A percentile compares a stretch with the other conserved stretches of the same genome.
phyloP scores from a whole-genome alignment of 352 stramenopile genomes.

The Plasmopara viticola region DNA sequence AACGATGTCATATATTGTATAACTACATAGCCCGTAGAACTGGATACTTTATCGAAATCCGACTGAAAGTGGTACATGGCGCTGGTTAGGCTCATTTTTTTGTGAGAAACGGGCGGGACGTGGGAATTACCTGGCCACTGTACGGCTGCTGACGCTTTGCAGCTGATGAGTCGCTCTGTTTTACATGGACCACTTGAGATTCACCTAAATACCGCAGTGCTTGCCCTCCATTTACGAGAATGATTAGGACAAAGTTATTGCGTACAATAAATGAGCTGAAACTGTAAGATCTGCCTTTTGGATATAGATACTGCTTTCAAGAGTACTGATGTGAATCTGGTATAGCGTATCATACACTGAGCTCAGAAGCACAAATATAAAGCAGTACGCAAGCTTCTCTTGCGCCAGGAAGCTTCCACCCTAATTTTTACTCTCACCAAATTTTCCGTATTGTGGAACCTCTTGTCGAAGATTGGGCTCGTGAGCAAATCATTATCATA shows the following conservation, averaged over 20 bases:
- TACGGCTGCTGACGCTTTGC: neutral
- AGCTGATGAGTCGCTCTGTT: neutral
- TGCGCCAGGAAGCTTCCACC: too few species aligned
- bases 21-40: neutral
- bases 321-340: neutral
- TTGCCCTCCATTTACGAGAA: too few species aligned
- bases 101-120: constrained; percentile 12
- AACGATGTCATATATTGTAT: neutral
- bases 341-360: neutral
- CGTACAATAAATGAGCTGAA: too few species aligned
- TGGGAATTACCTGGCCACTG: constrained; percentile 2
- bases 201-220: neutral
- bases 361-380: neutral
- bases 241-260: too few species aligned
- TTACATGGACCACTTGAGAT: neutral
- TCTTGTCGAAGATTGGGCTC: too few species aligned
- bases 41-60: neutral
- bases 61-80: constrained; percentile 18
- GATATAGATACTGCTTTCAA: too few species aligned
- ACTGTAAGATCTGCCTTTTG: too few species aligned
- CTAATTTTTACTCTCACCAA: too few species aligned
- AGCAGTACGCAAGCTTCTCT: neutral
- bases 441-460: too few species aligned
- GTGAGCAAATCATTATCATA: neutral
- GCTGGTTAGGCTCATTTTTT: constrained; percentile 19